Base-by-base conservation (phyloP, 345 rosid genomes). In the Euphorbia lathyris region DNA sequence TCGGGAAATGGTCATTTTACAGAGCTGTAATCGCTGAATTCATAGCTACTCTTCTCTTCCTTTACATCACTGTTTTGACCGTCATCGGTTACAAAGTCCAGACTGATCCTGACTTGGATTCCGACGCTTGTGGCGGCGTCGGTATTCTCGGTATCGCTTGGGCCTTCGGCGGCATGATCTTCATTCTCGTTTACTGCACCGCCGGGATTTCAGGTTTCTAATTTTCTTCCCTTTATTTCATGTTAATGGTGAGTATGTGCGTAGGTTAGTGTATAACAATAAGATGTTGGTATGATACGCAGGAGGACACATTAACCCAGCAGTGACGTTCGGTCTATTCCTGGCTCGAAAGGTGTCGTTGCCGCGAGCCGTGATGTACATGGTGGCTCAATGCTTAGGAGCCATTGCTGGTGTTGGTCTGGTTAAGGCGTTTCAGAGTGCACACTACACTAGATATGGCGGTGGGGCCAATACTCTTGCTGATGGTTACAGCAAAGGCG, bases 161-260 rank as follows among this genome's bases (percentile, higher is more conserved):
- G 97, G 87, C 94, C 65, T 87, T 88, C 20, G 97, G 97, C 70
- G 96, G 96, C 77, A 89, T 89, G 95, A 85, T 89, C 78, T 88
- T 88, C 67, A 45, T 86, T 65, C 91, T 89, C 20, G 94, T 92
- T 58, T 92, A 92, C 80, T 92, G 94, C 83, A 92, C 93, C 26
- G 95, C 95, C 32, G 96, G 93, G 16, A 87, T 92, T 66, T 92
- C 98, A 25, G 93, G 98, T 88, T 3, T 25, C 22, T 13, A 8
- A 22, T 20, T 11, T 7, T 45, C 40, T 7, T 40, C 8, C 13
- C 19, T 30, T 16, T 55, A 10, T 13, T 9, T 43, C 29, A n/a
- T n/a, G n/a, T n/a, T n/a, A 4, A n/a, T 11, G 30, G 23, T 17
- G 0, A 67, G 19, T 7, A 4, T 1, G 4, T 1, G 74, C 27